Conservation (phyloP, 2,329 filamentous ascomycete genomes). For the Fusarium virguliforme region DNA sequence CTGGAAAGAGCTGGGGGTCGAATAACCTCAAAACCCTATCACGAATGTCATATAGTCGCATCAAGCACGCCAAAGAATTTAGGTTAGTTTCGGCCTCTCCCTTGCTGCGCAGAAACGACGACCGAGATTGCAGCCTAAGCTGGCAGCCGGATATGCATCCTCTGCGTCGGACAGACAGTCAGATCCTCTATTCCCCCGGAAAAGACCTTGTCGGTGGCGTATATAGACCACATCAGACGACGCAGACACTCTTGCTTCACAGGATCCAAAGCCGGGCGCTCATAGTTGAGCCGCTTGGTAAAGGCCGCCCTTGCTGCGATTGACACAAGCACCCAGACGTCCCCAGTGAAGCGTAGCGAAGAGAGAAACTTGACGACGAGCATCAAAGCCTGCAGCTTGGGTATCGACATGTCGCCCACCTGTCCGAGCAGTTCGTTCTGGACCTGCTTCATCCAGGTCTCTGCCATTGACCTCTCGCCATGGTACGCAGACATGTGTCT, state of each 20-base stretch:
- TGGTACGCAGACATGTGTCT: neutral
- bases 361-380: slow-evolving; percentile 44
- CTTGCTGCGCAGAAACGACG: slow-evolving; percentile 32
- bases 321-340: slow-evolving; percentile 47
- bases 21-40: slow-evolving; percentile 44
- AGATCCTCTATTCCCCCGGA: slow-evolving; percentile 52
- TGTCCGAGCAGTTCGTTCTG: slow-evolving; percentile 24
- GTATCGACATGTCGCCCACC: slow-evolving; percentile 26
- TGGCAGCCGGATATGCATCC: slow-evolving; percentile 51
- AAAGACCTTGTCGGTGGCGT: slow-evolving; percentile 45
- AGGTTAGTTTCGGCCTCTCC: slow-evolving; percentile 19
- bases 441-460: slow-evolving; percentile 45
- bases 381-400: slow-evolving; percentile 44
- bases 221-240: slow-evolving; percentile 51
- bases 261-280: slow-evolving; percentile 33
- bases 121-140: slow-evolving; percentile 41
- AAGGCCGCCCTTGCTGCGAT: slow-evolving; percentile 49
- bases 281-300: slow-evolving; percentile 50
- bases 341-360: slow-evolving; percentile 10
- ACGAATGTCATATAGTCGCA: slow-evolving; percentile 44
- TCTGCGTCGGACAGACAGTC: slow-evolving; percentile 44
- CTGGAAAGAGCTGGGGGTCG: accelerated
- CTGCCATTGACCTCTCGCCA: neutral
- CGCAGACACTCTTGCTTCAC: slow-evolving; percentile 48
- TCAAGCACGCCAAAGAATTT: slow-evolving; percentile 42